Evolutionary conservation across 2,329 filamentous ascomycete species (phyloP), one percentile per base, ranked within the genome.

Genomic region (Arthrobotrys megalospora): DNA sequence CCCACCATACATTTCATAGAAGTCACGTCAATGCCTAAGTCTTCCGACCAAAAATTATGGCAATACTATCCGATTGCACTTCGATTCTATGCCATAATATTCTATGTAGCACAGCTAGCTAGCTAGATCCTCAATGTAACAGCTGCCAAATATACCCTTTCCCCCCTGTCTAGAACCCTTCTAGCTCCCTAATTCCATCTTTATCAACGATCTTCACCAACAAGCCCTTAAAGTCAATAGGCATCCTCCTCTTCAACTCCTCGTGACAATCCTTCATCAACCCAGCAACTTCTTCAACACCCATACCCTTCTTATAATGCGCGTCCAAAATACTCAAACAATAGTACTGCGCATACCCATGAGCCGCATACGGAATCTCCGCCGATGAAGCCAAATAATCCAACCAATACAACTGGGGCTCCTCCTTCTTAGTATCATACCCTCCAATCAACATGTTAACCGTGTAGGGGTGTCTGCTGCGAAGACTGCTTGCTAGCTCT

Each of bases 141-240:
- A 60, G 21, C 7, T 45, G 24, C 14, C n/a, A 43, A 50, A 55
- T 50, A 67, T 24, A 48, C 19, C n/a, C n/a, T n/a, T 2, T 28
- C 24, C 16, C 34, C 6, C 24, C 32, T 11, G 16, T 55, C 48
- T 62, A 60, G 34, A 77, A 77, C 12, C 66, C 73, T 12, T 77
- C 73, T 82, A 96, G 89, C 82, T 96, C 93, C 82, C 89, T 87
- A 80, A 99, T 91, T 10, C 96, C 96, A 82, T 98, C 93, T 87
- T 96, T 97, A 80, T 94, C 97, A 83, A 99, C 90, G 41, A 94
- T 92, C 88, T 98, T 98, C 82, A 99, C 94, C 66, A 88, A 83
- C 91, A 97, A 93, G 45, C 96, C 96, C 89, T 99, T 99, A 89
- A 98, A 99, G 85, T 99, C 96, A 84, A 99, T 94, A 77, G 96